Base-by-base conservation (phyloP, 345 rosid genomes). In the Ceriops decandra region DNA sequence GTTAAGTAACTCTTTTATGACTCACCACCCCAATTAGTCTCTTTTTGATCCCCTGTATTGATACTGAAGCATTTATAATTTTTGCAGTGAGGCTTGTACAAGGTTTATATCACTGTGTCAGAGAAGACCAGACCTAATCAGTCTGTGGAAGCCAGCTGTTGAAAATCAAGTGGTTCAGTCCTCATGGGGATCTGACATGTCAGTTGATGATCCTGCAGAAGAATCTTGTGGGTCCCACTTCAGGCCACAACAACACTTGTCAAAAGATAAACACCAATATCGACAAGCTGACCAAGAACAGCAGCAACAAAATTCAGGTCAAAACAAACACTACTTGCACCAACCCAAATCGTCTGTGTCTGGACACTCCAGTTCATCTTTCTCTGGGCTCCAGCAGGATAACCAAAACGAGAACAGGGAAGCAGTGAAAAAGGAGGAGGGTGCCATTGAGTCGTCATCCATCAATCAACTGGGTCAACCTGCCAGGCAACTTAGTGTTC, bases 131-230 rank as follows among this genome's bases (percentile, higher is more conserved):
- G 99, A 87, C 49, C 83, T 92, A 67, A 82, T 83, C 77, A 79
- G 79, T 68, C 72, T 74, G 57, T 81, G 90, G 91, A 88, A 80
- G 81, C 81, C 80, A 75, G 70, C 70, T 72, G 80, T 72, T 26
- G 83, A 79, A 63, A 92, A 91, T 74, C 86, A 83, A 75, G 77
- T 74, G 72, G 82, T 88, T 66, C 80, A 92, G 32, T 82, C 88
- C 3, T 92, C 97, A 26, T 90, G 88, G 86, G 99, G 83, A 72
- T 95, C 97, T 76, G 99, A 95, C 84, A 95, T 92, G 98, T 92
- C 98, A 74, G 82, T 90, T 54, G 97, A 92, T 77, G 92, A 92
- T 68, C 86, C 84, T 60, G 64, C 62, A 30, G 92, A 90, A 78
- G 93, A 85, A 3, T 81, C 74, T 75, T 68, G 65, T 68, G 78